A percentile compares a stretch with the other conserved stretches of the same genome.
phyloP scores from a whole-genome alignment of 768 basidiomycete genomes.

The Suillus clintonianus region DNA sequence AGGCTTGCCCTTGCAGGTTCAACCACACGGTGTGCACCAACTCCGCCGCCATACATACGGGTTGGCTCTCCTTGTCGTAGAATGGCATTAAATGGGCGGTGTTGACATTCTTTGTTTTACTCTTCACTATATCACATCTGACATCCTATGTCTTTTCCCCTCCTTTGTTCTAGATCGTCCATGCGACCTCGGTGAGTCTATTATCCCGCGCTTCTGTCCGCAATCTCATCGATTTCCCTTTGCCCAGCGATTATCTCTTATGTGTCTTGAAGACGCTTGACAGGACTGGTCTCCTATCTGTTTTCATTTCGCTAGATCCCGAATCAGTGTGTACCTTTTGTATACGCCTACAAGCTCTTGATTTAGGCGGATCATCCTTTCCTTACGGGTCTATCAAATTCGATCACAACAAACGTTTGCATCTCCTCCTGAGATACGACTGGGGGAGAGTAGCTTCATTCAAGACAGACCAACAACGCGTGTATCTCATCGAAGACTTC shows the following conservation, averaged over 20 bases:
- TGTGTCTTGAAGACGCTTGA: background rate
- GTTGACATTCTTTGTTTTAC: background rate
- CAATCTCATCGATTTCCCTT: background rate
- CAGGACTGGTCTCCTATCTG: background rate
- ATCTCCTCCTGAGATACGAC: background rate
- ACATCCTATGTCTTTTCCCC: background rate
- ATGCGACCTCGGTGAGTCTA: background rate
- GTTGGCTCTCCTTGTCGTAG: background rate
- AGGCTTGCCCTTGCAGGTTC: background rate
- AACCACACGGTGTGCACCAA: background rate
- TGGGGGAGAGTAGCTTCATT: constrained; percentile 1
- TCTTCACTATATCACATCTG: background rate
- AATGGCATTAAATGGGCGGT: background rate
- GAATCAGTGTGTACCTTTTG: background rate
- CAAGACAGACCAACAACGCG: constrained; percentile 1
- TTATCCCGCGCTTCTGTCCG: background rate
- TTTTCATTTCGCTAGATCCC: constrained; percentile 6
- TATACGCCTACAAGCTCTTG: background rate
- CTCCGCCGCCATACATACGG: background rate
- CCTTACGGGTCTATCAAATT: background rate
- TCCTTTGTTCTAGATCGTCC: constrained; percentile 2
- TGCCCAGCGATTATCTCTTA: constrained; percentile 4
- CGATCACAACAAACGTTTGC: constrained; percentile 1
- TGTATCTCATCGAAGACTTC: constrained; percentile 3
- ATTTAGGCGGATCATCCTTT: background rate